A percentile compares a stretch with the other conserved stretches of the same genome.
Evolutionary conservation across 108 stramenopile species (phyloP).

Genomic region (Seminavis robusta): DNA sequence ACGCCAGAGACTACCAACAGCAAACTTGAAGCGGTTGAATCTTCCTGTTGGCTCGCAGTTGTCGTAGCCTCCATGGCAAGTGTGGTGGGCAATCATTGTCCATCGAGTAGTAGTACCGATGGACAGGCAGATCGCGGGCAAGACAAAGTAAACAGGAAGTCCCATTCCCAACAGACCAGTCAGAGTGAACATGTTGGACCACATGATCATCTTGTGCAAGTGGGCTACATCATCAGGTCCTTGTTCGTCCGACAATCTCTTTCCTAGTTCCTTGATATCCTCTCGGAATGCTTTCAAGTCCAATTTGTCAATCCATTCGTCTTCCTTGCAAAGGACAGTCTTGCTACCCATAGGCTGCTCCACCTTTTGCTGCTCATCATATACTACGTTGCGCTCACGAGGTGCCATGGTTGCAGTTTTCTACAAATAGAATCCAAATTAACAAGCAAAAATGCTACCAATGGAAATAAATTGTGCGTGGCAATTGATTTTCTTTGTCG

Average conservation of each 20-base stretch:
- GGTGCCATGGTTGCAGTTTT: too few relatives aligned
- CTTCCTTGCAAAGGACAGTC: too few relatives aligned
- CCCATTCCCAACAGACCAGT: too few relatives aligned
- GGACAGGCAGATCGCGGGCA: conserved; percentile 36
- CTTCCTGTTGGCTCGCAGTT: conserved; percentile 69
- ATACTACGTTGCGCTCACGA: too few relatives aligned
- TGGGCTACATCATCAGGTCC: conserved; percentile 52
- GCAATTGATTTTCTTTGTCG: too few relatives aligned
- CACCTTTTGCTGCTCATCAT: too few relatives aligned
- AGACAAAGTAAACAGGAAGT: conserved; percentile 26
- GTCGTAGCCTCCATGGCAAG: conserved; percentile 86
- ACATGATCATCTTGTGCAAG: conserved; percentile 49
- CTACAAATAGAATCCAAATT: too few relatives aligned
- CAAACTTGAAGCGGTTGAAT: conserved; percentile 79
- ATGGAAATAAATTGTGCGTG: too few relatives aligned
- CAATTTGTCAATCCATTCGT: conserved; percentile 44
- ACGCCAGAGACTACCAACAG: conserved; percentile 54
- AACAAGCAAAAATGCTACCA: too few relatives aligned
- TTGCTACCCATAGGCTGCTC: too few relatives aligned
- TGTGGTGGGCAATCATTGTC: conserved; percentile 91
- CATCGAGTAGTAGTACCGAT: conserved; percentile 77
- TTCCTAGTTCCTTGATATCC: conserved; percentile 51
- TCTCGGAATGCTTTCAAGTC: conserved; percentile 55
- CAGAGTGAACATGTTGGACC: conserved; percentile 39
- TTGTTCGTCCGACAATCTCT: conserved; percentile 26